Evolutionary conservation across 2,329 filamentous ascomycete species (phyloP).

Genomic region (Escovopsis sp.): DNA sequence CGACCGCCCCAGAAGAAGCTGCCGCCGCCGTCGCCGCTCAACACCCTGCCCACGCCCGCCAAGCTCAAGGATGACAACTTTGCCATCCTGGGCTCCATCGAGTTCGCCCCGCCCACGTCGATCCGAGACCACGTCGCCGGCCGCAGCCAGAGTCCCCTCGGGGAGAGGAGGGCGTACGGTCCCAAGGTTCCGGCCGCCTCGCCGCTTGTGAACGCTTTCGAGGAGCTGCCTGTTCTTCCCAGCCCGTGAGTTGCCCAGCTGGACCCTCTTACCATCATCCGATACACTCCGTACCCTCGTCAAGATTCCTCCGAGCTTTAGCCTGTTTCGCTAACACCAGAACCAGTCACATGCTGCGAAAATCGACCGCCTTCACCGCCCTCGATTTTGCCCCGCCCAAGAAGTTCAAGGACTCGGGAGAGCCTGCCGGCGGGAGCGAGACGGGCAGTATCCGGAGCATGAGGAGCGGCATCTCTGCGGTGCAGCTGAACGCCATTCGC

Average conservation of each 20-base stretch:
- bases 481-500: conserved; percentile 57
- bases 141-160: conserved; percentile 46
- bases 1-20: conserved; percentile 28
- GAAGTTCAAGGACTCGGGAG: conserved; percentile 50
- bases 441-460: conserved; percentile 53
- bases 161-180: conserved; percentile 56
- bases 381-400: conserved; percentile 71
- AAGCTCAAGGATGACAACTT: conserved; percentile 73
- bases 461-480: conserved; percentile 54
- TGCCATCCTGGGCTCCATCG: conserved; percentile 49
- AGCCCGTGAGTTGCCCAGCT: conserved; percentile 66
- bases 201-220: conserved; percentile 71
- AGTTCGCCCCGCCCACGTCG: conserved; percentile 69
- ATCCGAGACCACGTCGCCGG: conserved; percentile 56
- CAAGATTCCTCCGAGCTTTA: too few species aligned
- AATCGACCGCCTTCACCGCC: conserved; percentile 61
- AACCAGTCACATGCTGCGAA: conserved; percentile 52
- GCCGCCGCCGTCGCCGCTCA: conserved; percentile 60
- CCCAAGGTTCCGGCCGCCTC: conserved; percentile 57
- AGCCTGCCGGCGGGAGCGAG: conserved; percentile 38
- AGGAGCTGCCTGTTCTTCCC: conserved; percentile 71
- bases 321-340: conserved; percentile 12
- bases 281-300: too few species aligned
- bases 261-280: too few species aligned
- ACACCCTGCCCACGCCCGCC: conserved; percentile 68